Conservation (phyloP, 148 eudicot genomes). For the Vaccinium darrowii region DNA sequence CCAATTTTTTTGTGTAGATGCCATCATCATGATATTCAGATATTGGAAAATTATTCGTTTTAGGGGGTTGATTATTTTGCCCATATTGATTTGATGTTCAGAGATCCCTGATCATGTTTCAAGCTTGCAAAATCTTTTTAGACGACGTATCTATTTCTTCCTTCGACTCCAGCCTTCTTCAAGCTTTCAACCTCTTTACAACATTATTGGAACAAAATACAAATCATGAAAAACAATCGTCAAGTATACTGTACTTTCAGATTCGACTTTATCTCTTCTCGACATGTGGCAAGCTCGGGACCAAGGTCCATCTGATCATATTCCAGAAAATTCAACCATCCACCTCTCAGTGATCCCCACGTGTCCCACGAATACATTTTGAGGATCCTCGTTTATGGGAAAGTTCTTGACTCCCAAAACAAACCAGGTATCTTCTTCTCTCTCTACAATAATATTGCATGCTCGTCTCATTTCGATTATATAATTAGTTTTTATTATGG, state of each 20-base stretch:
- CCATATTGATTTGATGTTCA: background rate
- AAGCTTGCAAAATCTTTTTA: background rate
- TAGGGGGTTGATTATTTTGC: background rate
- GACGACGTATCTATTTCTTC: background rate
- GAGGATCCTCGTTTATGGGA: constrained; percentile 1
- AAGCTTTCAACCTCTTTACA: background rate
- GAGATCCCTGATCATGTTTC: background rate
- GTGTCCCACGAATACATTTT: background rate
- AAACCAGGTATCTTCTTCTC: background rate
- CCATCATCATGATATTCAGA: background rate
- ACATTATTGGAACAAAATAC: background rate
- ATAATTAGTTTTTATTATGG: background rate
- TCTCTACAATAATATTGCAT: constrained; percentile 1
- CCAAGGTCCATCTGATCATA: background rate
- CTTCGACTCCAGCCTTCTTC: background rate
- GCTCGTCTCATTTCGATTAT: background rate
- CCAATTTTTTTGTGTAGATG: background rate
- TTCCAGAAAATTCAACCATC: background rate
- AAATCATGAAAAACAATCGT: background rate
- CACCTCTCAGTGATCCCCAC: background rate
- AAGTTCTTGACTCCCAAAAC: constrained; percentile 11
- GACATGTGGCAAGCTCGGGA: no score
- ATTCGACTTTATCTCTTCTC: background rate
- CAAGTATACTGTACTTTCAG: background rate
- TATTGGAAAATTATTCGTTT: background rate